Evolutionary conservation across 2,329 filamentous ascomycete species (phyloP), one percentile per base, ranked within the genome.

Genomic region (Coniosporium tulheliwenetii): DNA sequence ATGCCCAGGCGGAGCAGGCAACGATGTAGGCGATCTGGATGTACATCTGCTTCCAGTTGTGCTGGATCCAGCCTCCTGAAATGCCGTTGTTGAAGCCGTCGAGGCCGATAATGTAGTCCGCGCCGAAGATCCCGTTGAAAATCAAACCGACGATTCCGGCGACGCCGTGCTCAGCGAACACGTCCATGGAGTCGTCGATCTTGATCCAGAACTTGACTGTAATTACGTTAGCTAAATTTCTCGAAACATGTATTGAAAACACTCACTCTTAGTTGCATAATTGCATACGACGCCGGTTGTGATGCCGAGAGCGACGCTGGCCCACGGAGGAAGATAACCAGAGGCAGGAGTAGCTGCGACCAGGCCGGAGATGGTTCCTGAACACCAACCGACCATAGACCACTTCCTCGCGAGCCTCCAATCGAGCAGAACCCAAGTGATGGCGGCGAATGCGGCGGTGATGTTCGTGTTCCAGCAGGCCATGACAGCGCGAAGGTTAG

Each of bases 401-500:
- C 87, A 94, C 70, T 95, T 95, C 63, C 79, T 79, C 44, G 86
- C 86, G 44, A 96, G 77, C 45, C 91, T 81, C 75, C 80, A 96
- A 74, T 98, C 91, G 53, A 96, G 85, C 38, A 96, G 64, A 53
- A 87, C 86, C 91, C 91, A 98, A 41, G 86, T 83, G 62, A 91
- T 84, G 48, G 85, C 81, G 34, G 77, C 89, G 54, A 95, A 93
- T 69, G 86, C 85, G 59, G 85, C 89, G 38, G 85, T 91, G 55
- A 94, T 61, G 68, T 91, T 95, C 44, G 83, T 85, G 73, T 96
- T 96, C 89, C 87, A 98, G 77, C 85, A 94, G 41, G 91, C 89
- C 79, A 95, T 93, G 49, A 82, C 80, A 41, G 91, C 91, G 49
- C 91, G 83, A 41, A 96, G 73, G 68, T 95, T 95, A 50, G 87